Percentiles rank a stretch among this genome's conserved stretches.
Evolutionary conservation across 306 rosid species (phyloP).

Genomic region (Cucumis melo): DNA sequence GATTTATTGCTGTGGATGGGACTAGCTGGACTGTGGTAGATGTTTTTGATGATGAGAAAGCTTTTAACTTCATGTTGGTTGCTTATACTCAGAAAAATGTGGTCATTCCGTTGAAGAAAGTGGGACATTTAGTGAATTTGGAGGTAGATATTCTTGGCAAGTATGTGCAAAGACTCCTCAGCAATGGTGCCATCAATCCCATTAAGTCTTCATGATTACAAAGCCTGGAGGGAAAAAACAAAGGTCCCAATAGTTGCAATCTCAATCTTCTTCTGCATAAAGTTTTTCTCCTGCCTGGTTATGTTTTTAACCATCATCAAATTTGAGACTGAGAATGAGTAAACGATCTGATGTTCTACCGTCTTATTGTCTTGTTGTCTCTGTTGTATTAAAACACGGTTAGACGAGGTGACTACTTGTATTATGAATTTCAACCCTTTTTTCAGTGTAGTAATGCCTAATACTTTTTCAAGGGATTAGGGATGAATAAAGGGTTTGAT

Average conservation of each 20-base stretch:
- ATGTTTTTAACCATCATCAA: not conserved
- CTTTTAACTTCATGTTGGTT: conserved; percentile 84
- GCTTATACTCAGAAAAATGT: conserved; percentile 64
- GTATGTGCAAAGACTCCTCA: conserved; percentile 83
- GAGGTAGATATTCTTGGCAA: conserved; percentile 93
- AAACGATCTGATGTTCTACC: not conserved
- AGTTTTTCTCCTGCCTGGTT: not conserved
- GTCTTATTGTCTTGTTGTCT: not conserved
- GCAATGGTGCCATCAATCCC: conserved; percentile 36
- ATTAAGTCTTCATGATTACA: conserved; percentile 23
- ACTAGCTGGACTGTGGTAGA: conserved; percentile 93
- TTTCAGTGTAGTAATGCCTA: too few relatives aligned
- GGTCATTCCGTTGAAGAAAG: conserved; percentile 63
- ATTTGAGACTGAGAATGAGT: not conserved
- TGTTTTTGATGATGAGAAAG: conserved; percentile 57
- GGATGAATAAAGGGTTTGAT: too few relatives aligned
- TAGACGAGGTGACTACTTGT: not conserved
- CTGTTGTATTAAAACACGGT: not conserved
- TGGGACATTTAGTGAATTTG: conserved; percentile 70
- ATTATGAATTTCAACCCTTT: too few relatives aligned
- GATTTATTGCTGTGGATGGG: conserved; percentile 84
- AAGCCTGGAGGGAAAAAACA: not conserved
- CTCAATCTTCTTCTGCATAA: not conserved
- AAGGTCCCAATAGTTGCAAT: not conserved
- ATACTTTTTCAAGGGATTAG: too few relatives aligned